phyloP scores from a whole-genome alignment of 2,329 filamentous ascomycete genomes.

The Rhytidhysteron rufulum region DNA sequence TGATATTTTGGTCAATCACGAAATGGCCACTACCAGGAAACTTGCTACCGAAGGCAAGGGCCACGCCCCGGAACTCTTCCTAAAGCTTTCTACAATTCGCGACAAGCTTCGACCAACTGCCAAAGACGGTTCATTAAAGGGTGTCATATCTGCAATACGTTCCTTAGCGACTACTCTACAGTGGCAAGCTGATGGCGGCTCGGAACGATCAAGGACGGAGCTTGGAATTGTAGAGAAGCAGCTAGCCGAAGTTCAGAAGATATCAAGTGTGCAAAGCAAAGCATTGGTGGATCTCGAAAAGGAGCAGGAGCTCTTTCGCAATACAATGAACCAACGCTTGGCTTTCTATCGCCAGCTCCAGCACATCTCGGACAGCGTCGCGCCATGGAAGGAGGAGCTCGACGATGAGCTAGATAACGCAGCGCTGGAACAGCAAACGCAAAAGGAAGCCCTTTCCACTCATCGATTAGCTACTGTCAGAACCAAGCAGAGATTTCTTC shows the following conservation, averaged over 20 bases:
- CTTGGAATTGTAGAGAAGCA: conserved; percentile 61
- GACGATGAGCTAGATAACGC: conserved; percentile 53
- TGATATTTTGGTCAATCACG: conserved; percentile 72
- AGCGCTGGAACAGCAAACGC: conserved; percentile 40
- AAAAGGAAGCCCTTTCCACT: conserved; percentile 51
- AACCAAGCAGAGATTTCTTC: conserved; percentile 72
- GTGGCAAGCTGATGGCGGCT: conserved; percentile 53
- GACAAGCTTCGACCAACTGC: conserved; percentile 47
- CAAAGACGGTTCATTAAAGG: conserved; percentile 63
- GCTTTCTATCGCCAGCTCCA: conserved; percentile 92
- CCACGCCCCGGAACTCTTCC: conserved; percentile 64
- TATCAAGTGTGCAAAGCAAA: conserved; percentile 52
- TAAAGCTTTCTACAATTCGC: conserved; percentile 51
- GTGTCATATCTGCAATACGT: conserved; percentile 66
- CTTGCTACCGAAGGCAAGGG: conserved; percentile 63
- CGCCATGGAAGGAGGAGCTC: conserved; percentile 64
- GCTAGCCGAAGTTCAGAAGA: conserved; percentile 55
- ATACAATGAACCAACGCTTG: conserved; percentile 77
- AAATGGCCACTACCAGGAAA: conserved; percentile 60
- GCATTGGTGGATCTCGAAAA: conserved; percentile 53
- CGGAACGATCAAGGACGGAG: conserved; percentile 58
- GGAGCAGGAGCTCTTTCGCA: conserved; percentile 72
- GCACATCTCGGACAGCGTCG: conserved; percentile 82
- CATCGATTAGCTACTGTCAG: conserved; percentile 60
- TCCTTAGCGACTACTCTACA: conserved; percentile 58